Evolutionary conservation across 1,139 yeast genomes (phyloP).

Genomic region (Hansenula lynferdii): DNA sequence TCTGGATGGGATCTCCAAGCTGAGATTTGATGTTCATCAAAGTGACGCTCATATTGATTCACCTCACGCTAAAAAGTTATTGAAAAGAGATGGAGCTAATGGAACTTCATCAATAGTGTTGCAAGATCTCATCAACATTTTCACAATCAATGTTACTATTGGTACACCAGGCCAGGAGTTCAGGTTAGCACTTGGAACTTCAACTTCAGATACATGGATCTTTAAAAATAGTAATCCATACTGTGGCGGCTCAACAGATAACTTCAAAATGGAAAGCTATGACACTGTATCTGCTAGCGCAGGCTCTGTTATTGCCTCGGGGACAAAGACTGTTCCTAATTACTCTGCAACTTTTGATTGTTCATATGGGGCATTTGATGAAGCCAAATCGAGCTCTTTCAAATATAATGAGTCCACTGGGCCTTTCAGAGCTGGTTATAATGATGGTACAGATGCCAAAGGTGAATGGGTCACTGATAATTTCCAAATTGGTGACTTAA

Average conservation of each 20-base stretch:
- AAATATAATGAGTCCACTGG: background rate
- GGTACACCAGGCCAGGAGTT: background rate
- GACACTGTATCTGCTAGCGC: no score
- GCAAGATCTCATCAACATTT: background rate
- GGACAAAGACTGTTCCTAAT: background rate
- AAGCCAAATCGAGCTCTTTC: background rate
- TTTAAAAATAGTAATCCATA: background rate
- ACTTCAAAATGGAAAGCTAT: background rate
- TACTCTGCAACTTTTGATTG: background rate
- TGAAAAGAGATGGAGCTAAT: background rate
- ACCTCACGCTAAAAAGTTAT: background rate
- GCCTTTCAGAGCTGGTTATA: background rate
- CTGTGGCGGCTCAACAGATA: background rate
- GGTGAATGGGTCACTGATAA: slow-evolving; percentile 11
- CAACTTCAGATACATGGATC: background rate
- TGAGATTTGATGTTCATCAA: background rate
- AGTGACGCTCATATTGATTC: background rate
- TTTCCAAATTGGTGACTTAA: background rate
- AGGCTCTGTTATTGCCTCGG: background rate
- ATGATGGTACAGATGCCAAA: slow-evolving; percentile 5
- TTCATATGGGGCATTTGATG: background rate
- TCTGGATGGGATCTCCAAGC: background rate
- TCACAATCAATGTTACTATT: background rate
- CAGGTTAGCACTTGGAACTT: background rate
- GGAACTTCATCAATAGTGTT: background rate